Evolutionary conservation across 805 yeast genomes (phyloP).

Genomic region (Ogataea naganishii): DNA sequence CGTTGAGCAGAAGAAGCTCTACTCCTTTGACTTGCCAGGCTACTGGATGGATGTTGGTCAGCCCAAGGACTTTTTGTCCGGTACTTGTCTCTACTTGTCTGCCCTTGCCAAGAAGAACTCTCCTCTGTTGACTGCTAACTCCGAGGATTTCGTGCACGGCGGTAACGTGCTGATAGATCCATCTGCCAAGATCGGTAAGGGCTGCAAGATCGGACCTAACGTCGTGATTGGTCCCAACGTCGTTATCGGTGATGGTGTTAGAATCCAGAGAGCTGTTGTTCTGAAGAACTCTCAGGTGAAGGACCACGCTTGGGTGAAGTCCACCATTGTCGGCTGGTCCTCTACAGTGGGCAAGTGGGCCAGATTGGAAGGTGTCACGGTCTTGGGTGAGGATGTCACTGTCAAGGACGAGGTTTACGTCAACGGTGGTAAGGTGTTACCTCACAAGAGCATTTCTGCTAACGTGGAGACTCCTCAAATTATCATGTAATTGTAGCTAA

Average conservation of each 20-base stretch:
- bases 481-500: slow-evolving; percentile 91
- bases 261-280: slow-evolving; percentile 92
- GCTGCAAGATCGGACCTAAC: slow-evolving; percentile 96
- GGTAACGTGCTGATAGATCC: slow-evolving; percentile 94
- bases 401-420: slow-evolving; percentile 97
- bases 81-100: slow-evolving; percentile 86
- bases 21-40: slow-evolving; percentile 96
- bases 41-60: slow-evolving; percentile 99
- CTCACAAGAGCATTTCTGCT: slow-evolving; percentile 93
- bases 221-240: slow-evolving; percentile 97
- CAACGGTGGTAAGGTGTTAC: slow-evolving; percentile 98
- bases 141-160: slow-evolving; percentile 70
- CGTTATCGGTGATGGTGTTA: slow-evolving; percentile 94
- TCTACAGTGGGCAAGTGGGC: slow-evolving; percentile 98
- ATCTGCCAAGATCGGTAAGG: slow-evolving; percentile 84
- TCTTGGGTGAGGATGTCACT: slow-evolving; percentile 97
- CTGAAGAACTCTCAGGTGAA: slow-evolving; percentile 84
- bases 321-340: slow-evolving; percentile 98
- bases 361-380: slow-evolving; percentile 95
- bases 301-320: slow-evolving; percentile 97
- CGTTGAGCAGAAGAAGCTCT: slow-evolving; percentile 81
- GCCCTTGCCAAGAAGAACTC: slow-evolving; percentile 79
- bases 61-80: slow-evolving; percentile 98
- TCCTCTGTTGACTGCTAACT: slow-evolving; percentile 47
- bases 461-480: slow-evolving; percentile 97